Conservation (phyloP, 495 filamentous ascomycete species). For the Penicillium antarcticum region DNA sequence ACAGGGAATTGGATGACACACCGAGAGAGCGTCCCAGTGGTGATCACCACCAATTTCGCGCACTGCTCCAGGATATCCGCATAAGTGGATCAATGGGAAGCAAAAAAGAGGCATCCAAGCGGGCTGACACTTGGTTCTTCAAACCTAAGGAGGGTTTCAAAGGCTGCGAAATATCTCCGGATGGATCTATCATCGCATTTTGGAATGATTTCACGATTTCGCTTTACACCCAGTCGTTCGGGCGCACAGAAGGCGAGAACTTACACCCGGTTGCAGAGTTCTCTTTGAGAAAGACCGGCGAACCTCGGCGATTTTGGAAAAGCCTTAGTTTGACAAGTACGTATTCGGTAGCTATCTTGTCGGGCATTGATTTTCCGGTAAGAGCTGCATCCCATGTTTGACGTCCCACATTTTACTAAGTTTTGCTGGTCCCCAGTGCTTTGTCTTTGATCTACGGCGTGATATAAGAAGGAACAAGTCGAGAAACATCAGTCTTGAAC, state of each 20-base stretch:
- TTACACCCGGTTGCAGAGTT: slow-evolving; percentile 10
- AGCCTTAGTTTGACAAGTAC: slow-evolving; percentile 1
- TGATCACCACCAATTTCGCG: too few species aligned
- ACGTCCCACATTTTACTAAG: too few species aligned
- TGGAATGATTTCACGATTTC: slow-evolving; percentile 27
- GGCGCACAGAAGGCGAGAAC: too few species aligned
- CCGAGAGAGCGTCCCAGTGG: neutral
- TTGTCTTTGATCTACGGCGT: slow-evolving; percentile 1
- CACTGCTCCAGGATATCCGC: too few species aligned
- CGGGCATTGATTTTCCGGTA: slow-evolving; percentile 5
- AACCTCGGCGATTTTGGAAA: neutral
- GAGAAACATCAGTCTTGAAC: neutral
- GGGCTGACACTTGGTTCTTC: neutral
- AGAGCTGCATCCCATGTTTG: too few species aligned
- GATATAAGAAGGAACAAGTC: neutral
- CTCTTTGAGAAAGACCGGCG: neutral
- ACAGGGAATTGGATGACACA: slow-evolving; percentile 8
- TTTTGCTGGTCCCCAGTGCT: neutral
- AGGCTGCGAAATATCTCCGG: slow-evolving; percentile 27
- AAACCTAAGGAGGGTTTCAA: slow-evolving; percentile 11
- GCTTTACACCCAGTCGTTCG: slow-evolving; percentile 18
- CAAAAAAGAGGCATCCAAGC: too few species aligned
- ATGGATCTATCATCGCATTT: slow-evolving; percentile 23
- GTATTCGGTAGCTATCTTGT: slow-evolving; percentile 2
- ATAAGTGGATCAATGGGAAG: too few species aligned